Evolutionary conservation across 305 asterid species (phyloP).

Genomic region (Fraxinus platypoda): DNA sequence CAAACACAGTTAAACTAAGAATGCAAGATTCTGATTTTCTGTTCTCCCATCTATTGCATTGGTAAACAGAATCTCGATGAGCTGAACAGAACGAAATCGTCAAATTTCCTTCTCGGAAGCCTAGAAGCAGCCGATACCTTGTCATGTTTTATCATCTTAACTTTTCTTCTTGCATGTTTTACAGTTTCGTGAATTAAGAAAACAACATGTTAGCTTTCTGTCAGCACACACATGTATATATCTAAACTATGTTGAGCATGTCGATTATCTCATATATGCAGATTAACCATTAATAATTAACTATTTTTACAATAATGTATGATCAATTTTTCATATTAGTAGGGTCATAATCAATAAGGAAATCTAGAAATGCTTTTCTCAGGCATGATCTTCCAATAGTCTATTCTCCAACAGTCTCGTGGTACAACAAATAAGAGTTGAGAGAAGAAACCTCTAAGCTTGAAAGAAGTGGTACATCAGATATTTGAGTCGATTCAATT

Average conservation of each 20-base stretch:
- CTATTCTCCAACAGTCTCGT: background rate
- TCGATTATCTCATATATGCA: background rate
- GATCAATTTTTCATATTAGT: background rate
- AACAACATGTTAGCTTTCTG: background rate
- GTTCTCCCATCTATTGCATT: background rate
- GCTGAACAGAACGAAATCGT: background rate
- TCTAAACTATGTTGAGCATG: background rate
- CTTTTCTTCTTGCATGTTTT: background rate
- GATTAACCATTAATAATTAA: background rate
- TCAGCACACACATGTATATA: background rate
- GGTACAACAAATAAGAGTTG: background rate
- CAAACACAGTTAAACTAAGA: background rate
- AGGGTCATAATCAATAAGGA: background rate
- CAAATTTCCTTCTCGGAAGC: background rate
- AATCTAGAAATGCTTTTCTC: background rate
- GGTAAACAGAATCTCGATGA: background rate
- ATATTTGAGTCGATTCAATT: constrained; percentile 30
- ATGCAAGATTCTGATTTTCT: background rate
- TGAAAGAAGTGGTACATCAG: constrained; percentile 63
- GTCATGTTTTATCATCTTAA: background rate
- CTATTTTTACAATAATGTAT: background rate
- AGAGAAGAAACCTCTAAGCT: constrained; percentile 64
- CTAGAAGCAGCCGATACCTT: background rate
- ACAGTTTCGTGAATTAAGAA: background rate
- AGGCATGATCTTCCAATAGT: background rate